Percentiles rank a stretch among this genome's conserved stretches.
Conservation (phyloP, 2,329 filamentous ascomycete genomes). For the Proliferodiscus dingleyae region DNA sequence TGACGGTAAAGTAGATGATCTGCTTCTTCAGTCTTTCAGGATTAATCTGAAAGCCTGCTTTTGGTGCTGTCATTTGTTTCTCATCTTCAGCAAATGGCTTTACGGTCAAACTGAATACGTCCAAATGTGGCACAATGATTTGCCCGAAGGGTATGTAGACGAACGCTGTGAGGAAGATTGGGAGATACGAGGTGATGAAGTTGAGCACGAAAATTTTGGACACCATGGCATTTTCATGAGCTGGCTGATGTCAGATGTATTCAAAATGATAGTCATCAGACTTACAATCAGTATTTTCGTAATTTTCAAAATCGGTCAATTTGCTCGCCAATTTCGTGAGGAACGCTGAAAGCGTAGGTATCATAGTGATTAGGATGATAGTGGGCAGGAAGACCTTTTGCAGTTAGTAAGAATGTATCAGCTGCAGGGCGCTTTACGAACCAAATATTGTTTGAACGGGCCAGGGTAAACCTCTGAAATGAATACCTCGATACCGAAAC, state of each 20-base stretch:
- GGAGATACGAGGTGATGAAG: conserved; percentile 92
- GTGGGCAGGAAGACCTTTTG: conserved; percentile 81
- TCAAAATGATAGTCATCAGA: neutral
- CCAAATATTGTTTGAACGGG: conserved; percentile 78
- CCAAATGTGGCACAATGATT: conserved; percentile 77
- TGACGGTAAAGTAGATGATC: conserved; percentile 94
- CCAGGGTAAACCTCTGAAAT: conserved; percentile 91
- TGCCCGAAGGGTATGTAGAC: conserved; percentile 90
- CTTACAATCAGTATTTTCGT: conserved; percentile 72
- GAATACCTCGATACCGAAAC: conserved; percentile 92
- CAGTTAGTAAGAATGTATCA: conserved; percentile 12
- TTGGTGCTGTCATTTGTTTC: conserved; percentile 56
- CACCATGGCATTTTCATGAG: conserved; percentile 77
- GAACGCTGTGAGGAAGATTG: conserved; percentile 88
- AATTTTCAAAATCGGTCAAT: conserved; percentile 84
- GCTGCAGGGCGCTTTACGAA: conserved; percentile 39
- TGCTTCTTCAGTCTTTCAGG: conserved; percentile 79
- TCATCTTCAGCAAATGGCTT: conserved; percentile 71
- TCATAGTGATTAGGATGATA: conserved; percentile 72
- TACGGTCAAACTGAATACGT: conserved; percentile 72
- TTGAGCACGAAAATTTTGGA: conserved; percentile 94
- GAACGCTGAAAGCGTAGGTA: conserved; percentile 72
- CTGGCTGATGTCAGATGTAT: conserved; percentile 35
- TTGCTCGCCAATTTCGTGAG: conserved; percentile 72
- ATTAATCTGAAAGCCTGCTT: conserved; percentile 71